Percentiles rank a stretch among this genome's conserved stretches.
phyloP scores from a whole-genome alignment of 352 stramenopile genomes.

The Pythium pectinolyticum region DNA sequence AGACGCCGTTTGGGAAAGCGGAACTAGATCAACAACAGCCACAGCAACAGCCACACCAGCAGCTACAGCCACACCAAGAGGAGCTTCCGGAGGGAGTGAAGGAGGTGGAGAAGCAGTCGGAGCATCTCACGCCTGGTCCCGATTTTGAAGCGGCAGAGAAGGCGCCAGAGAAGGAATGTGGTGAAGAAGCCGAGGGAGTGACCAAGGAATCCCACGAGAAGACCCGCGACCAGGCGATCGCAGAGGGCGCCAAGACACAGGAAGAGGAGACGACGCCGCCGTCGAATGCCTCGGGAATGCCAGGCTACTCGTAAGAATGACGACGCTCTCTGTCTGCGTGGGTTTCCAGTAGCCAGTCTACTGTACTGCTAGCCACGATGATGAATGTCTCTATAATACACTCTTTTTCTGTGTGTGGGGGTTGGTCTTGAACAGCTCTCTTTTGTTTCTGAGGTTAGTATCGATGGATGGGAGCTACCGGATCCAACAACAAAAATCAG shows the following conservation, averaged over 20 bases:
- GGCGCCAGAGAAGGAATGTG: slow-evolving; percentile 41
- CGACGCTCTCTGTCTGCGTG: too few species aligned
- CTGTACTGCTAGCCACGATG: too few species aligned
- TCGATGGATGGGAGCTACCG: too few species aligned
- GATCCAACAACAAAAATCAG: too few species aligned
- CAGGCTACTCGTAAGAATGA: too few species aligned
- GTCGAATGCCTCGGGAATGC: too few species aligned
- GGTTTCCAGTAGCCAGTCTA: too few species aligned
- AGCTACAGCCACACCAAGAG: slow-evolving; percentile 3
- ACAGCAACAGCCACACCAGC: too few species aligned
- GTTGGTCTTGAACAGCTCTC: too few species aligned
- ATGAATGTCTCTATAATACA: too few species aligned
- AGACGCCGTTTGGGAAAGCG: slow-evolving; percentile 67
- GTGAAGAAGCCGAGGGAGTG: slow-evolving; percentile 29
- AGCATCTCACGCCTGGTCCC: slow-evolving; percentile 14
- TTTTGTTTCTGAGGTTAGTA: too few species aligned
- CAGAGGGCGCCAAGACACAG: slow-evolving; percentile 55
- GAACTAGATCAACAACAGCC: slow-evolving; percentile 33
- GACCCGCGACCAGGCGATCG: slow-evolving; percentile 55
- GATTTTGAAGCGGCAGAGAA: slow-evolving; percentile 33
- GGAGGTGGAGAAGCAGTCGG: slow-evolving; percentile 23
- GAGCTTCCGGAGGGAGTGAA: slow-evolving; percentile 23
- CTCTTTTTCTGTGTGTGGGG: too few species aligned
- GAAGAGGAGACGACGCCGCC: slow-evolving; percentile 69
- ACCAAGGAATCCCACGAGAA: slow-evolving; percentile 35